Percentiles rank a stretch among this genome's conserved stretches.
These are phyloP conservation scores for Panicum virgatum DNA, from an alignment of 202 grass and related monocot species.

Conservation along the genomic window DNA sequence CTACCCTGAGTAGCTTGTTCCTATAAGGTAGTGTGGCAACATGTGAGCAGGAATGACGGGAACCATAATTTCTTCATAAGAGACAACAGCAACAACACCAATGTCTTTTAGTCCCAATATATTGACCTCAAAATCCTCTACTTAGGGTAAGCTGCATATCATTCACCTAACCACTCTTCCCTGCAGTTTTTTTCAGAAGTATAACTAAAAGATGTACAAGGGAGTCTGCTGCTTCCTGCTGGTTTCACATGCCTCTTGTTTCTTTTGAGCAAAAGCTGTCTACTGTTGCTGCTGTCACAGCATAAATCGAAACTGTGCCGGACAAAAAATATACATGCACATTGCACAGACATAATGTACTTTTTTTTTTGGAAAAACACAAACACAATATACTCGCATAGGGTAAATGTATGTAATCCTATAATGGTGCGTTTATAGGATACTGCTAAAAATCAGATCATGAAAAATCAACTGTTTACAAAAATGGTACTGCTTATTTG, in stretches of 20 bases:
- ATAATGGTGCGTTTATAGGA: background rate
- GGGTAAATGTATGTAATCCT: background rate
- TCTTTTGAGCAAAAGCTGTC: background rate
- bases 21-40: background rate
- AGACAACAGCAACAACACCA: background rate
- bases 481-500: background rate
- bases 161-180: background rate
- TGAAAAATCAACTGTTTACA: background rate
- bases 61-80: background rate
- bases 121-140: background rate
- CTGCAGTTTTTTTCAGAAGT: background rate
- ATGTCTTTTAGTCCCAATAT: background rate
- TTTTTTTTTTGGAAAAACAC: too few relatives aligned
- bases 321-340: background rate
- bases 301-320: background rate
- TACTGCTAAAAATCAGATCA: slow-evolving; percentile 1
- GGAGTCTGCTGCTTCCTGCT: background rate
- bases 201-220: background rate
- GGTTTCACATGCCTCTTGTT: background rate
- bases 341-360: too few relatives aligned
- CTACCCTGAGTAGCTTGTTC: background rate
- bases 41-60: background rate
- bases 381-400: background rate
- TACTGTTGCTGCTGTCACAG: background rate
- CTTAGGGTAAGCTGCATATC: background rate